Percentiles rank a stretch among this genome's conserved stretches.
Conservation (phyloP, 345 rosid species). For the Reutealis trisperma region DNA sequence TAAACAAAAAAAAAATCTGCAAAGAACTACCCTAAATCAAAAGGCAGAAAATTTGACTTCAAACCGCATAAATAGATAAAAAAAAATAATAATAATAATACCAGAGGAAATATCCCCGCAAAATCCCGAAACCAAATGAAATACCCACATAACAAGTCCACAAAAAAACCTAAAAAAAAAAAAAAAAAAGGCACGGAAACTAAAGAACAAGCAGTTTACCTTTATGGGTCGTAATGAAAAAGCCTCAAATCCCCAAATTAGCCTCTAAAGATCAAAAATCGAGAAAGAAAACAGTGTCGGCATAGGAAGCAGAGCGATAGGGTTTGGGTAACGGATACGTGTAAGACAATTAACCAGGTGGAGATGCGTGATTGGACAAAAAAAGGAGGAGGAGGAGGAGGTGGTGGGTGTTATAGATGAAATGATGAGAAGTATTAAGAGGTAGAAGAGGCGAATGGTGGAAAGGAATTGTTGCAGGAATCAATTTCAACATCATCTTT, state of each 20-base stretch:
- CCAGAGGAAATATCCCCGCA: not conserved
- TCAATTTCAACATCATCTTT: not conserved
- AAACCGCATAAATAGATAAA: too few species aligned
- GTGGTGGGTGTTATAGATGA: conserved; percentile 10
- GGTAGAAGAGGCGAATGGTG: not conserved
- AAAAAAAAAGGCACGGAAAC: not conserved
- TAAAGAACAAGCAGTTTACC: conserved; percentile 4
- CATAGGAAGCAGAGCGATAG: not conserved
- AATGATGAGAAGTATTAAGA: not conserved
- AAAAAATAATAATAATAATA: not conserved
- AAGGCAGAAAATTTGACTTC: not conserved
- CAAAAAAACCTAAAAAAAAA: not conserved
- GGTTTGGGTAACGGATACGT: not conserved
- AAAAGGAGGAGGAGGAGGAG: conserved; percentile 10
- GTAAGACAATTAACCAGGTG: conserved; percentile 15
- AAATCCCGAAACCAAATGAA: not conserved
- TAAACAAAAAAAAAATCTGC: not conserved
- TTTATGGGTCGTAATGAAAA: not conserved
- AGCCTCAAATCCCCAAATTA: conserved; percentile 12
- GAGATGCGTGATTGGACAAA: conserved; percentile 1
- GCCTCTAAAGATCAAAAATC: not conserved
- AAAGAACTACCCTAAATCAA: not conserved
- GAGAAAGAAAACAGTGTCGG: not conserved
- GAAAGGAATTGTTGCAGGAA: not conserved
- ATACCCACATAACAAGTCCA: not conserved